Evolutionary conservation across 805 yeast species (phyloP), one percentile per base, ranked within the genome.

Genomic region (Hanseniaspora mollemarum): DNA sequence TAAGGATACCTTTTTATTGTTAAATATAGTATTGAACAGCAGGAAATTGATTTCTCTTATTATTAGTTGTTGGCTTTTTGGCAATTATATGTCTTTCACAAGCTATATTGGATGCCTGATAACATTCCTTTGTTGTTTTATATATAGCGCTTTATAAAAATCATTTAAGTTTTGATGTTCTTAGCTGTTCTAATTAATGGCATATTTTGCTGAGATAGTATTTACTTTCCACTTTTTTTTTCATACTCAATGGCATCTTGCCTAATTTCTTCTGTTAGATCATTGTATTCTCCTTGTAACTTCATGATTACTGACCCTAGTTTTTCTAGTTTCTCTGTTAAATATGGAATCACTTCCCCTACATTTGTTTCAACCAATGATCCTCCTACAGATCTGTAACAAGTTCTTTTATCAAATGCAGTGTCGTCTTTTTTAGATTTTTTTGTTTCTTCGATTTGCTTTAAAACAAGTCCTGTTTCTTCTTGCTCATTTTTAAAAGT

Each of bases 321-420:
- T 48, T 81, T 82, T 9, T 64, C 63, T 21, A 71, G 59, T 57
- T 83, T 87, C 24, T 75, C 70, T 46, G 73, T 71, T 49, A 87
- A 66, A 10, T 80, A 71, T 12, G 80, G 81, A 3, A 74, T 66
- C 3, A 88, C 92, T 37, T 84, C 87, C n/a, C 73, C 80, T 4
- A 87, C 92, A 3, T 80, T 73, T 56, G 84, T 81, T 60, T 87
- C 94, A 16, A 88, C 83, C 29, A 90, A 71, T 3, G 88, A 95
- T 9, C 95, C 94, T 24, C 96, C 96, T 29, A 90, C 76, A 96
- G 92, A 87, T 59, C 94, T 78, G 67, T 79, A 87, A 60, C 96
- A 87, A 61, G 81, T 80, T 54, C 98, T 76, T 41, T 74, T 78
- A 19, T 48, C 45, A 48, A 48, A 48, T 22, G 25, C 38, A n/a